phyloP scores from a whole-genome alignment of 352 stramenopile genomes.

The Phytophthora pistaciae region DNA sequence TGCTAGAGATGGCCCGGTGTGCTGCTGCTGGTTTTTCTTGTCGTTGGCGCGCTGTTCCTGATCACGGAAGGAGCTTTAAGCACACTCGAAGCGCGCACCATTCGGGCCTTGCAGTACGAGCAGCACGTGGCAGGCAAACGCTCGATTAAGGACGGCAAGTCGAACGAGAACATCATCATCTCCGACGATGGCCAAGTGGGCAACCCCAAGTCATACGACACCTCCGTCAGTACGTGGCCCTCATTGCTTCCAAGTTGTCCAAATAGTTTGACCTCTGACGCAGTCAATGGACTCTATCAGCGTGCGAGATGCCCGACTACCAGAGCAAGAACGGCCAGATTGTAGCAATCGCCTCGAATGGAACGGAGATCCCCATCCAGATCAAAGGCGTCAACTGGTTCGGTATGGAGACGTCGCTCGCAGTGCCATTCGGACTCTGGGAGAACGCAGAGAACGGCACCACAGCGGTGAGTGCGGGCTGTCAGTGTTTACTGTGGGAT shows the following conservation, averaged over 20 bases:
- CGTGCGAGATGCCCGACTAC: constrained; percentile 76
- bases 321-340: constrained; percentile 80
- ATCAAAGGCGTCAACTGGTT: constrained; percentile 89
- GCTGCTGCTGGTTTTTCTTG: constrained; percentile 54
- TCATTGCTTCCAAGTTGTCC: neutral
- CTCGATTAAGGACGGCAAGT: constrained; percentile 60
- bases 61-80: constrained; percentile 49
- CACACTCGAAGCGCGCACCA: constrained; percentile 34
- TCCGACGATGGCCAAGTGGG: constrained; percentile 65
- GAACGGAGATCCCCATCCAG: constrained; percentile 69
- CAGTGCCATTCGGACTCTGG: constrained; percentile 79
- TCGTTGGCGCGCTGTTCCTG: constrained; percentile 36
- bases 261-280: neutral
- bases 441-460: constrained; percentile 81
- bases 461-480: constrained; percentile 45
- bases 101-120: constrained; percentile 46
- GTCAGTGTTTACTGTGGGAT: neutral
- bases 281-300: constrained; percentile 16
- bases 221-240: constrained; percentile 37
- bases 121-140: constrained; percentile 40
- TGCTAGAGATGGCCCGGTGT: constrained; percentile 73
- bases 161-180: constrained; percentile 41
- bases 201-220: constrained; percentile 74
- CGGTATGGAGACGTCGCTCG: constrained; percentile 77
- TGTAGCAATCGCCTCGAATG: constrained; percentile 64